Evolutionary conservation across 345 rosid genomes (phyloP), one percentile per base, ranked within the genome.

Genomic region (Brassica cretica): DNA sequence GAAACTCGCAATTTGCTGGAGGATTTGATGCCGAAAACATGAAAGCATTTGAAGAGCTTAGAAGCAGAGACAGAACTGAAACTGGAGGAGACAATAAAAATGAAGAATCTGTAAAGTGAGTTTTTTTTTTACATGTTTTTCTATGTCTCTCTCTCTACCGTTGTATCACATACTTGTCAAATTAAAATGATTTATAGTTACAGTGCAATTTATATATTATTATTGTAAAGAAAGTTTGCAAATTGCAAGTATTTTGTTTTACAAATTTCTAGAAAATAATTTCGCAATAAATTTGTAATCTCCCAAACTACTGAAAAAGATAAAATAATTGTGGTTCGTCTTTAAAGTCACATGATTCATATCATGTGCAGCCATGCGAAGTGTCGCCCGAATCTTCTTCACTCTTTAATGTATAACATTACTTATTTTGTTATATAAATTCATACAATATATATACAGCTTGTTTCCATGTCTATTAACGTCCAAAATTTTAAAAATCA

Each of bases 21-120:
- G 97, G 97, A 7, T 95, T 95, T 81, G 97, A 95, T 76, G 94
- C 91, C 12, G 98, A 93, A 66, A 95, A 97, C 89, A 93, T 93
- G 98, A 95, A 90, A 87, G 95, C 93, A 61, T 95, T 93, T 72
- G 98, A 95, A 86, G 97, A 91, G 19, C 84, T 95, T 69, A 84
- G 97, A 78, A 87, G 86, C 78, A 93, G 93, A 32, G 89, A 86
- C 55, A 82, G 85, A 78, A 66, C 90, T 67, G 85, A 84, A 69
- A 67, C 71, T 2, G 87, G 72, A 71, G 90, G 86, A 81, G 85
- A 82, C 32, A 49, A 32, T 15, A 58, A 70, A 30, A 30, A 41
- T 37, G 76, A 30, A 70, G 73, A 70, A 80, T 70, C 76, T 71
- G 72, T 70, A 65, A 64, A 75, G 64, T 75, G 64, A 80, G 72